A percentile compares a stretch with the other conserved stretches of the same genome.
phyloP scores from a whole-genome alignment of 768 basidiomycete species.

The Candolleomyces aberdarensis region DNA sequence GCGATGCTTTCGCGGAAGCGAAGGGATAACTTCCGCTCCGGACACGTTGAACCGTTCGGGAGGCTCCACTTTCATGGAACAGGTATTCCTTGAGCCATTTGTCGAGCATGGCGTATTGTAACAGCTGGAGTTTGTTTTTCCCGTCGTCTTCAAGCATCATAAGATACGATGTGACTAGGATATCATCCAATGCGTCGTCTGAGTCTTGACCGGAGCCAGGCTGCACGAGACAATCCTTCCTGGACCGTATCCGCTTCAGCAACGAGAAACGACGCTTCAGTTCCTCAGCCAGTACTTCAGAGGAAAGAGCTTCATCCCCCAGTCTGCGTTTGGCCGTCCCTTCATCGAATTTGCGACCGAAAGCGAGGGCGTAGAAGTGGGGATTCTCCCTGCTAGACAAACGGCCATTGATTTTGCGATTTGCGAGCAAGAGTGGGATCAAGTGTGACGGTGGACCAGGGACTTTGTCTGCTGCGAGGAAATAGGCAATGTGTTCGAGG shows the following conservation, averaged over 20 bases:
- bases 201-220: not conserved
- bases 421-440: conserved; percentile 51
- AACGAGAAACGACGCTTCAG: conserved; percentile 57
- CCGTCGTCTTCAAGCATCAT: conserved; percentile 83
- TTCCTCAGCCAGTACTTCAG: conserved; percentile 55
- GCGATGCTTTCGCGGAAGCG: conserved; percentile 46
- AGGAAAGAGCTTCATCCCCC: conserved; percentile 34
- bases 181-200: conserved; percentile 29
- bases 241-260: conserved; percentile 54
- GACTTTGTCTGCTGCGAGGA: conserved; percentile 46
- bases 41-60: conserved; percentile 41
- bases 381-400: conserved; percentile 55
- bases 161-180: conserved; percentile 66
- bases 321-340: conserved; percentile 48
- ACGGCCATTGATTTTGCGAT: conserved; percentile 43
- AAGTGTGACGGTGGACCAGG: conserved; percentile 64
- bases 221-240: conserved; percentile 29
- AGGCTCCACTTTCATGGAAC: conserved; percentile 60
- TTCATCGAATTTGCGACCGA: conserved; percentile 64
- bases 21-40: conserved; percentile 53
- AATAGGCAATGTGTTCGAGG: conserved; percentile 74
- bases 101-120: conserved; percentile 62
- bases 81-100: conserved; percentile 65
- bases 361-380: conserved; percentile 73
- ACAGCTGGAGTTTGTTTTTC: conserved; percentile 66